Evolutionary conservation across 441 rosid genomes (phyloP).

Genomic region (Erodium chrysanthum): DNA sequence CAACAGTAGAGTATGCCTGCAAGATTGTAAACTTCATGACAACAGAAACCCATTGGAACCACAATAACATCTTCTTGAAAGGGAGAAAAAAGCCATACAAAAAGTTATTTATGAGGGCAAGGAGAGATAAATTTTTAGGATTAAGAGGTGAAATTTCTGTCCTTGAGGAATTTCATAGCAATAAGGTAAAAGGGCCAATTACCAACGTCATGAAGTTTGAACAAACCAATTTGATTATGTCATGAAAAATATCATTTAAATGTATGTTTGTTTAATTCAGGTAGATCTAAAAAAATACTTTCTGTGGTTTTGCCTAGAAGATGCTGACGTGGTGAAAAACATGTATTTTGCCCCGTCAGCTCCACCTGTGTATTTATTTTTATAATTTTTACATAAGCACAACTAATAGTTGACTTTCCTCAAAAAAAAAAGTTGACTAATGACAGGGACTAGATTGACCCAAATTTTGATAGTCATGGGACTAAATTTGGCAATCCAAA

Average conservation of each 20-base stretch:
- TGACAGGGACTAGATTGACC: not conserved
- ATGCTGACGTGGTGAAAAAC: not conserved
- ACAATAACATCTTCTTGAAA: not conserved
- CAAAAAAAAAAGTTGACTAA: no score
- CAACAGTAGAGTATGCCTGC: conserved; percentile 96
- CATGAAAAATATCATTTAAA: not conserved
- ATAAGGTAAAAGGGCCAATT: no score
- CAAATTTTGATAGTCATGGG: not conserved
- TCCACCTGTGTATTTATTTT: not conserved
- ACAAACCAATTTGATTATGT: not conserved
- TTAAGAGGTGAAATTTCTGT: not conserved
- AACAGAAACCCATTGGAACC: not conserved
- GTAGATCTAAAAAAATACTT: no score
- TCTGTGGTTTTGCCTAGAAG: not conserved
- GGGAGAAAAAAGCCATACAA: not conserved
- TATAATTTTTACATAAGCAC: not conserved
- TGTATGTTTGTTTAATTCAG: not conserved
- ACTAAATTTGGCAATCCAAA: not conserved
- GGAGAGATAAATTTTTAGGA: no score
- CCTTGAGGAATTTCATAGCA: not conserved
- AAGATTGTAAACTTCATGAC: conserved; percentile 16
- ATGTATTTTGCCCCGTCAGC: not conserved
- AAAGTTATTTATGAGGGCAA: not conserved
- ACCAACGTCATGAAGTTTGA: not conserved
- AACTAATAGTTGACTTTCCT: not conserved